Evolutionary conservation across 768 basidiomycete species (phyloP).

Genomic region (Pleurotus tuber-regium): DNA sequence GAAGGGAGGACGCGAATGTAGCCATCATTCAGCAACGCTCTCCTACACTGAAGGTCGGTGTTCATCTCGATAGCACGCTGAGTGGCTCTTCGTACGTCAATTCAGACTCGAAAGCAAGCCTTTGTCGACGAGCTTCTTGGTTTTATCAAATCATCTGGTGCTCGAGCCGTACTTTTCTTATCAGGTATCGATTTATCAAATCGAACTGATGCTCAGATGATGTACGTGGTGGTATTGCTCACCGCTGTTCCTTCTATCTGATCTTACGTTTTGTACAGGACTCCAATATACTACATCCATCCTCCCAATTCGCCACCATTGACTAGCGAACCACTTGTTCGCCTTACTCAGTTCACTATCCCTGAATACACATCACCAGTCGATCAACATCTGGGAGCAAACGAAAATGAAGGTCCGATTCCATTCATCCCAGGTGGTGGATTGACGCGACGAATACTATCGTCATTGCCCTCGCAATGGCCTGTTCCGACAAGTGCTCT

Average conservation of each 20-base stretch:
- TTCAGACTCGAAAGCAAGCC: conserved; percentile 63
- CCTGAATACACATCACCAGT: conserved; percentile 53
- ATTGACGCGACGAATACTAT: conserved; percentile 63
- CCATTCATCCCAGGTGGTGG: conserved; percentile 84
- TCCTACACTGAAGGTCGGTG: conserved; percentile 67
- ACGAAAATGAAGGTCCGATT: conserved; percentile 28
- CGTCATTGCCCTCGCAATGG: conserved; percentile 50
- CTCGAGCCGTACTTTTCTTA: conserved; percentile 58
- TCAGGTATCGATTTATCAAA: conserved; percentile 75
- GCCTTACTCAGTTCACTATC: conserved; percentile 45
- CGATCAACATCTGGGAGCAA: conserved; percentile 24
- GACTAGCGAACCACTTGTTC: conserved; percentile 39
- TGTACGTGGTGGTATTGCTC: conserved; percentile 39
- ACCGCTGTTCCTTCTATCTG: background rate
- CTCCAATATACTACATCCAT: conserved; percentile 60
- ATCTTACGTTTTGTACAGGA: conserved; percentile 36
- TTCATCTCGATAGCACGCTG: background rate
- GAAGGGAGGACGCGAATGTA: conserved; percentile 45
- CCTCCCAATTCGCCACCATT: conserved; percentile 44
- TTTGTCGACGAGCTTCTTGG: conserved; percentile 57
- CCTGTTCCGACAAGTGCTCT: conserved; percentile 55
- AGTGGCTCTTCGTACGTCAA: too few relatives aligned
- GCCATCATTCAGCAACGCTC: conserved; percentile 77
- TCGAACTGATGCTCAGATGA: conserved; percentile 75
- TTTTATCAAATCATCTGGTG: conserved; percentile 51